Conservation (phyloP, 1,139 yeast genomes). For the Zhuliangozyma parablackwelliae region DNA sequence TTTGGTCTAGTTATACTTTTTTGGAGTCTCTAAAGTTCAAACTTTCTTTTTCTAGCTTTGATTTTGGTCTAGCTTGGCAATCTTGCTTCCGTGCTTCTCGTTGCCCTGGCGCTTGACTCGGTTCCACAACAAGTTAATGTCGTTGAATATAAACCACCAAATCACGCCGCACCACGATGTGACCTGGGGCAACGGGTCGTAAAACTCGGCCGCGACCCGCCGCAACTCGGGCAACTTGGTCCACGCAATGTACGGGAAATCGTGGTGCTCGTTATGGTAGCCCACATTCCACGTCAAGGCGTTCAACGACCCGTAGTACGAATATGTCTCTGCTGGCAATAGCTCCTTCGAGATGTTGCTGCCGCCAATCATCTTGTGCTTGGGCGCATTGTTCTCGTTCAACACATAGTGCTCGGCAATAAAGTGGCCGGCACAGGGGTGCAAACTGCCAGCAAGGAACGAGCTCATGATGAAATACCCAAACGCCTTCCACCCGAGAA, state of each 20-base stretch:
- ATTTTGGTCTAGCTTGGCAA: constrained; percentile 21
- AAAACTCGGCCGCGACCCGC: constrained; percentile 71
- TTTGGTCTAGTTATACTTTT: constrained; percentile 17
- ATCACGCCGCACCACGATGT: constrained; percentile 77
- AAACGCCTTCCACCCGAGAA: constrained; percentile 63
- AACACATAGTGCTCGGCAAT: constrained; percentile 90
- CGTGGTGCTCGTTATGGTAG: constrained; percentile 91
- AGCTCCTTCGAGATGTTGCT: constrained; percentile 27
- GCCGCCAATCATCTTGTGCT: constrained; percentile 11
- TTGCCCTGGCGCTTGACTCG: constrained; percentile 65
- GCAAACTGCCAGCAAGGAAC: constrained; percentile 85
- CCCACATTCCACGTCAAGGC: constrained; percentile 87
- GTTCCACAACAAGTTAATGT: constrained; percentile 69
- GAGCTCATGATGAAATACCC: constrained; percentile 70
- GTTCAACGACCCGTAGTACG: constrained; percentile 81
- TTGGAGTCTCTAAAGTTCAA: constrained; percentile 13
- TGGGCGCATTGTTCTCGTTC: constrained; percentile 49
- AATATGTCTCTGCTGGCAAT: constrained; percentile 74
- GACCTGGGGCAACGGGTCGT: constrained; percentile 75
- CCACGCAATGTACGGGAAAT: constrained; percentile 93
- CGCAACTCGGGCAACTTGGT: constrained; percentile 65
- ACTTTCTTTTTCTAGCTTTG: constrained; percentile 15
- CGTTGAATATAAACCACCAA: constrained; percentile 65
- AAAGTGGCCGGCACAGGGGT: constrained; percentile 93
- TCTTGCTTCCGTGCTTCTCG: constrained; percentile 30